Conservation (phyloP, 371 early-diverging fungal genomes). For the Mucor irregularis region DNA sequence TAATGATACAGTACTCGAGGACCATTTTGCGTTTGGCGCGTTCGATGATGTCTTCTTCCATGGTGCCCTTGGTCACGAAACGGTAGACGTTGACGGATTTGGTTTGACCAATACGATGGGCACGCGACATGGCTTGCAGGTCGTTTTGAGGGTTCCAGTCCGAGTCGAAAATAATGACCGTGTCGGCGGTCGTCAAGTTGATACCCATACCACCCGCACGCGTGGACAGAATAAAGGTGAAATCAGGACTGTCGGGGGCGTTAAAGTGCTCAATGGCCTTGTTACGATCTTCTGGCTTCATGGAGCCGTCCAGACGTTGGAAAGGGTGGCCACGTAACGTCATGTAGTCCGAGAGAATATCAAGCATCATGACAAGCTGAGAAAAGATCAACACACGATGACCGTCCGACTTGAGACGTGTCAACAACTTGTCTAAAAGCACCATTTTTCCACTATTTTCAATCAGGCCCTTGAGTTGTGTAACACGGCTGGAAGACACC, state of each 20-base stretch:
- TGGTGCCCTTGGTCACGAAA: slow-evolving; percentile 96
- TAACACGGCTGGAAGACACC: slow-evolving; percentile 55
- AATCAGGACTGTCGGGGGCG: slow-evolving; percentile 94
- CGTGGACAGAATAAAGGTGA: slow-evolving; percentile 98
- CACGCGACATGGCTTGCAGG: slow-evolving; percentile 99
- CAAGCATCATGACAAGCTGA: slow-evolving; percentile 94
- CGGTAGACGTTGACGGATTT: slow-evolving; percentile 98
- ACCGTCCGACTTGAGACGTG: slow-evolving; percentile 82
- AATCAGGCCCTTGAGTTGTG: slow-evolving; percentile 78
- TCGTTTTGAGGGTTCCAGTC: slow-evolving; percentile 99
- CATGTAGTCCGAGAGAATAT: slow-evolving; percentile 94
- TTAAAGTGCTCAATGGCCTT: slow-evolving; percentile 98
- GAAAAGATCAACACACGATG: slow-evolving; percentile 96
- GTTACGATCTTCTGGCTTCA: slow-evolving; percentile 89
- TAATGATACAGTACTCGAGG: slow-evolving; percentile 96
- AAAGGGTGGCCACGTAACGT: slow-evolving; percentile 81
- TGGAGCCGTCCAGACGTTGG: slow-evolving; percentile 97
- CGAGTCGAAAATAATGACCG: slow-evolving; percentile 98
- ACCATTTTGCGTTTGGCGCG: slow-evolving; percentile 99
- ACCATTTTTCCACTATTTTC: slow-evolving; percentile 94
- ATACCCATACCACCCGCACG: slow-evolving; percentile 99
- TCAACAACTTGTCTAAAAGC: slow-evolving; percentile 89
- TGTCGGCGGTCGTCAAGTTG: slow-evolving; percentile 98
- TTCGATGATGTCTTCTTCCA: slow-evolving; percentile 98
- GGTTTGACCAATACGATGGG: slow-evolving; percentile 99